These are phyloP conservation scores for Cryoendolithus antarcticus DNA, from an alignment of 2,329 filamentous ascomycete genomes.

Conservation along the genomic window DNA sequence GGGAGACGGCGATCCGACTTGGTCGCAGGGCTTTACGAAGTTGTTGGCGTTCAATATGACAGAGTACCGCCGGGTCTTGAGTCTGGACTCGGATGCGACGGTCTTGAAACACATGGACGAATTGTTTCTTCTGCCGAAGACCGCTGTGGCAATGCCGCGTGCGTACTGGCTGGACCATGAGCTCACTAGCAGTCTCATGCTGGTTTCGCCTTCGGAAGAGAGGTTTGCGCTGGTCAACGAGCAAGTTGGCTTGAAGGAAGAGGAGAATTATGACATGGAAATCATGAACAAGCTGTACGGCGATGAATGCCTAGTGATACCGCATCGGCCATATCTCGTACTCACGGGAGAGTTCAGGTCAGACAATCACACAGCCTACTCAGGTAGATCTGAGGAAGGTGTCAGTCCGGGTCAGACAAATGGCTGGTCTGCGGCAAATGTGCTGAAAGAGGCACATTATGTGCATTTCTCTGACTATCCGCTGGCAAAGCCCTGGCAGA, in stretches of 20 bases:
- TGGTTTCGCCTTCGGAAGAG: slow-evolving; percentile 10
- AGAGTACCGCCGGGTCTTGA: slow-evolving; percentile 46
- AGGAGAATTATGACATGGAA: slow-evolving; percentile 26
- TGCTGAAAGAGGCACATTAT: slow-evolving; percentile 49
- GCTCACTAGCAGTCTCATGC: slow-evolving; percentile 8
- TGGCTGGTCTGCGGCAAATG: slow-evolving; percentile 45
- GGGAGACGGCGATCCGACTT: slow-evolving; percentile 28
- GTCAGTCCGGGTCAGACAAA: not conserved
- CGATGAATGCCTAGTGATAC: slow-evolving; percentile 49
- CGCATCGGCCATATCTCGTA: slow-evolving; percentile 51
- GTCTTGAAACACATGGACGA: slow-evolving; percentile 56
- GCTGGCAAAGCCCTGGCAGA: slow-evolving; percentile 51
- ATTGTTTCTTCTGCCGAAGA: slow-evolving; percentile 52
- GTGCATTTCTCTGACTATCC: slow-evolving; percentile 64
- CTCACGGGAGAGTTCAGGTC: slow-evolving; percentile 51
- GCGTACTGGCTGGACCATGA: slow-evolving; percentile 55
- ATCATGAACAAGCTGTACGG: slow-evolving; percentile 51
- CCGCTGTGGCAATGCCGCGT: slow-evolving; percentile 50
- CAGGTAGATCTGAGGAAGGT: slow-evolving; percentile 32
- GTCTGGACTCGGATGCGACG: slow-evolving; percentile 52
- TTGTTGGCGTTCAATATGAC: slow-evolving; percentile 57
- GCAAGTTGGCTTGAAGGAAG: slow-evolving; percentile 1
- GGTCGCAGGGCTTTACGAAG: slow-evolving; percentile 55
- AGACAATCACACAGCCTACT: slow-evolving; percentile 39
- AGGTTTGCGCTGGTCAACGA: slow-evolving; percentile 7